These are phyloP conservation scores for Cochlearia excelsa DNA, from an alignment of 345 rosid species.

Conservation along the genomic window DNA sequence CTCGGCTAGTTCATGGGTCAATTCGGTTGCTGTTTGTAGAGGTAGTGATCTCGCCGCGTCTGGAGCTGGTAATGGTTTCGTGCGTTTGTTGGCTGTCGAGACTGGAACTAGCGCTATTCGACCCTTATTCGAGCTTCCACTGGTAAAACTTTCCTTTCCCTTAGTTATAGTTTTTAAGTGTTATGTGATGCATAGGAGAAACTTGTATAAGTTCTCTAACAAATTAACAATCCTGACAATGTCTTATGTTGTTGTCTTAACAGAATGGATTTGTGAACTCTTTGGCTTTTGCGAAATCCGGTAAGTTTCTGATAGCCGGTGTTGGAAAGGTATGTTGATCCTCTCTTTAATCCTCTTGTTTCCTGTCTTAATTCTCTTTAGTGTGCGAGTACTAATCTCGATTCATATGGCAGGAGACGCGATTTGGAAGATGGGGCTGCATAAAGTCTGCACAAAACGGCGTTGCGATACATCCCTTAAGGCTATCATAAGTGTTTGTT, in stretches of 20 bases:
- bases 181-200: background rate
- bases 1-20: constrained; percentile 79
- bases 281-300: constrained; percentile 85
- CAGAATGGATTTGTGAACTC: constrained; percentile 95
- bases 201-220: too few relatives aligned
- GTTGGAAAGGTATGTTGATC: constrained; percentile 68
- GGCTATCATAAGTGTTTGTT: constrained; percentile 41
- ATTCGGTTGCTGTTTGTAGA: constrained; percentile 69
- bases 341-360: background rate
- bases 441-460: constrained; percentile 63
- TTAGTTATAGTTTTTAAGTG: constrained; percentile 1
- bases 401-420: constrained; percentile 62
- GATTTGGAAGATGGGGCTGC: constrained; percentile 91
- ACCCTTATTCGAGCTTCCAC: constrained; percentile 60
- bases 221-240: constrained; percentile 11
- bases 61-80: constrained; percentile 90
- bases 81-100: constrained; percentile 69
- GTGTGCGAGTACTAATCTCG: constrained; percentile 12
- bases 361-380: background rate
- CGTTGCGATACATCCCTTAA: constrained; percentile 65
- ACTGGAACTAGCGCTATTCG: constrained; percentile 47
- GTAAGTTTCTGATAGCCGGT: constrained; percentile 77
- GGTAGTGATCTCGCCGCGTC: constrained; percentile 96
- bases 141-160: constrained; percentile 45
- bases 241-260: constrained; percentile 17